Percentiles rank a stretch among this genome's conserved stretches.
Conservation (phyloP, 345 rosid species). For the Abelmoschus esculentus region DNA sequence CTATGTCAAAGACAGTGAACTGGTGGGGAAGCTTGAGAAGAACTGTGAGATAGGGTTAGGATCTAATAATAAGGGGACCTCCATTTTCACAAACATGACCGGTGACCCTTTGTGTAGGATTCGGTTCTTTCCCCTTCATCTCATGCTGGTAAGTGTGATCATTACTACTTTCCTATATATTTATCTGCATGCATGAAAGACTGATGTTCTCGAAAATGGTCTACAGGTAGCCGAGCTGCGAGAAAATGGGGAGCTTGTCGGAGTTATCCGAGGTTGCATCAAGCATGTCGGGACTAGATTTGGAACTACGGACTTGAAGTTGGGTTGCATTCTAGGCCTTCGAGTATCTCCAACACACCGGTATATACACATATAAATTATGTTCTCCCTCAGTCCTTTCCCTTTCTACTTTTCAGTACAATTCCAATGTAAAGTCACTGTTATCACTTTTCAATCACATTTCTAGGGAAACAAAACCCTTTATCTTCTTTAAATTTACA, state of each 20-base stretch:
- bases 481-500: neutral
- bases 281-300: constrained; percentile 38
- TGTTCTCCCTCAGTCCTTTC: neutral
- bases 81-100: constrained; percentile 33
- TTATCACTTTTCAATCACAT: neutral
- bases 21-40: constrained; percentile 55
- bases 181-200: neutral
- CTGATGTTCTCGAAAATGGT: constrained; percentile 17
- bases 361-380: constrained; percentile 28
- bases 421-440: neutral
- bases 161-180: neutral
- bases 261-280: constrained; percentile 56
- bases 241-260: constrained; percentile 47
- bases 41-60: constrained; percentile 32
- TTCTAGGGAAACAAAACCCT: neutral
- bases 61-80: constrained; percentile 28
- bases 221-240: constrained; percentile 53
- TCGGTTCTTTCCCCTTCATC: constrained; percentile 39
- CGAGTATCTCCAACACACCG: constrained; percentile 50
- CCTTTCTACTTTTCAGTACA: neutral
- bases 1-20: constrained; percentile 28
- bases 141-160: constrained; percentile 44
- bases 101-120: constrained; percentile 47
- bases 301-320: constrained; percentile 24
- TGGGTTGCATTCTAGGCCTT: constrained; percentile 58